Evolutionary conservation across 768 basidiomycete genomes (phyloP).

Genomic region (Naganishia vaughanmartiniae): DNA sequence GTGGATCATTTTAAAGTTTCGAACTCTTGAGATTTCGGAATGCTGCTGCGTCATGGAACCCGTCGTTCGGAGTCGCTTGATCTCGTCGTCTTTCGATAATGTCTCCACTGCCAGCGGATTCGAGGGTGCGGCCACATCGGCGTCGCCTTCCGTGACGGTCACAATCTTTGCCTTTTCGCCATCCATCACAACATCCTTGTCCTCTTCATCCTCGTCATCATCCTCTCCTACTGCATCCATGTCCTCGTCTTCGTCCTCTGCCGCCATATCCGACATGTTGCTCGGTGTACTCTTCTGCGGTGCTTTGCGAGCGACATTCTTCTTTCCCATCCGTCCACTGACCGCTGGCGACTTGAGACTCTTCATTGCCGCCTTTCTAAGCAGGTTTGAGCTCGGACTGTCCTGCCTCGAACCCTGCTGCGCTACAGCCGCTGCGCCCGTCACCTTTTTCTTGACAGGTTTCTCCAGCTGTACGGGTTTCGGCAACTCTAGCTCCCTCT

Average conservation of each 20-base stretch:
- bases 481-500: slow-evolving; percentile 90
- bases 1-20: slow-evolving; percentile 93
- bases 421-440: slow-evolving; percentile 31
- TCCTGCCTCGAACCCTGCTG: slow-evolving; percentile 21
- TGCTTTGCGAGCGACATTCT: slow-evolving; percentile 22
- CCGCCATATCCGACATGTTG: slow-evolving; percentile 6
- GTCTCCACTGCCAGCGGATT: slow-evolving; percentile 58
- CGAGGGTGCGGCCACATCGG: slow-evolving; percentile 56
- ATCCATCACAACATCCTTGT: slow-evolving; percentile 56
- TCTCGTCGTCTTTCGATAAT: slow-evolving; percentile 92
- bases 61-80: slow-evolving; percentile 93
- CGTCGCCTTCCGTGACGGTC: slow-evolving; percentile 52
- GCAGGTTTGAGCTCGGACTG: slow-evolving; percentile 4
- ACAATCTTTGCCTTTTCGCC: slow-evolving; percentile 62
- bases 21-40: slow-evolving; percentile 94
- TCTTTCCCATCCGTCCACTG: slow-evolving; percentile 36
- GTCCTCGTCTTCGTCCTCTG: slow-evolving; percentile 25
- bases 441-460: slow-evolving; percentile 58
- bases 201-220: slow-evolving; percentile 43
- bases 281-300: slow-evolving; percentile 12
- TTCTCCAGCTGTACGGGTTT: slow-evolving; percentile 54
- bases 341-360: slow-evolving; percentile 22
- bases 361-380: slow-evolving; percentile 30
- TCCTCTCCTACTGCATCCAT: slow-evolving; percentile 65
- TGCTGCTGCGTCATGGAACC: slow-evolving; percentile 99